Conservation (phyloP, 305 asterid genomes). For the Lippia alba region DNA sequence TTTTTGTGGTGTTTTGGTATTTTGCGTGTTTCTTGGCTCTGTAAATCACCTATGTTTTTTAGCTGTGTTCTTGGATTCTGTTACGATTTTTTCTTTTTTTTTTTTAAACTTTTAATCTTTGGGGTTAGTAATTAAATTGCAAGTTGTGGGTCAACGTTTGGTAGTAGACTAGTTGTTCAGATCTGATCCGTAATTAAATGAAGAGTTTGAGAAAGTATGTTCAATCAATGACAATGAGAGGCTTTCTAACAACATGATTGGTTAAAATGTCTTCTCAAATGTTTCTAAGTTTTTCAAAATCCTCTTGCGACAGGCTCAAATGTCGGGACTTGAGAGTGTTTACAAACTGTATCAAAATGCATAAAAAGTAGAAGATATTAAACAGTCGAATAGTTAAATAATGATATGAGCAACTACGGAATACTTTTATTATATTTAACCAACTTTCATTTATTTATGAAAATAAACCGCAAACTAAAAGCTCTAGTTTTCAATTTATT, state of each 20-base stretch:
- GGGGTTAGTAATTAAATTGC: not conserved
- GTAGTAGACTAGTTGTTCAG: constrained; percentile 36
- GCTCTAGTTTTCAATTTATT: no score
- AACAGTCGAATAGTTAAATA: no score
- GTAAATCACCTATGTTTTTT: not conserved
- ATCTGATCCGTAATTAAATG: constrained; percentile 43
- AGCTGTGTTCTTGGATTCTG: not conserved
- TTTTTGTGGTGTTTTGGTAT: constrained; percentile 2
- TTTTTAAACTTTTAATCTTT: no score
- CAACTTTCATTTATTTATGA: no score
- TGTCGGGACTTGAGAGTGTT: no score
- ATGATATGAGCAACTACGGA: no score
- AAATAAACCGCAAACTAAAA: no score
- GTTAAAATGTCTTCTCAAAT: not conserved
- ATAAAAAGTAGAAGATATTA: no score
- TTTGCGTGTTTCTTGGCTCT: not conserved
- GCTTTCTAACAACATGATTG: constrained; percentile 21
- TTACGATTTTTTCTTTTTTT: not conserved
- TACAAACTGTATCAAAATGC: no score
- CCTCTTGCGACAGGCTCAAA: no score
- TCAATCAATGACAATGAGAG: constrained; percentile 22
- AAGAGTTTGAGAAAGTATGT: constrained; percentile 20
- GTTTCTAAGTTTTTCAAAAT: no score
- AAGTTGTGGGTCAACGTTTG: constrained; percentile 36
- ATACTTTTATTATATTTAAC: no score